Evolutionary conservation across 345 rosid species (phyloP).

Genomic region (Anastatica hierochuntica): DNA sequence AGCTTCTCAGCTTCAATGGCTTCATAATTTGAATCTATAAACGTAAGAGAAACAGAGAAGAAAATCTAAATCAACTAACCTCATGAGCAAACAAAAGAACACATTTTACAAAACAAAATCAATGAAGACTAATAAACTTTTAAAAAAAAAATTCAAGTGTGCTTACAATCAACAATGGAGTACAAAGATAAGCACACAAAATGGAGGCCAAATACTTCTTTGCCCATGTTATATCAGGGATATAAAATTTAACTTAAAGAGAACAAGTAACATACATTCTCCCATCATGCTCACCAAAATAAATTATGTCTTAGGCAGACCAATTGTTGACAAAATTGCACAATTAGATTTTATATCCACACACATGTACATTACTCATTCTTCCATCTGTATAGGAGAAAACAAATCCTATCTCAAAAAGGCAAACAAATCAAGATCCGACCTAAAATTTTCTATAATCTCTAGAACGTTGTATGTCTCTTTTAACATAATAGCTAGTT

Average conservation of each 20-base stretch:
- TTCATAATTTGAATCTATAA: too few relatives aligned
- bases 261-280: neutral
- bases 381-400: neutral
- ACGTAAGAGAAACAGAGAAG: too few relatives aligned
- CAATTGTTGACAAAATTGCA: neutral
- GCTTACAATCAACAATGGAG: neutral
- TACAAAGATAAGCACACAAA: neutral
- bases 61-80: too few relatives aligned
- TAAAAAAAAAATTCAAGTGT: neutral
- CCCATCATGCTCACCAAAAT: neutral
- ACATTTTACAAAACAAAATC: too few relatives aligned
- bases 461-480: too few relatives aligned
- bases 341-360: neutral
- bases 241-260: neutral
- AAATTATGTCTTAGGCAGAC: neutral
- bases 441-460: too few relatives aligned
- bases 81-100: too few relatives aligned
- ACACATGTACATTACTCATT: neutral
- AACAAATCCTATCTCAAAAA: neutral
- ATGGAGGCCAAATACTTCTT: neutral
- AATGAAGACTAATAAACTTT: neutral
- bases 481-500: too few relatives aligned
- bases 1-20: slow-evolving; percentile 73
- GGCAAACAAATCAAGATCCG: neutral
- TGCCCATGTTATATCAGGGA: neutral